These are phyloP conservation scores for Hirsutella minnesotensis DNA, from an alignment of 2,329 filamentous ascomycete genomes.

Conservation along the genomic window DNA sequence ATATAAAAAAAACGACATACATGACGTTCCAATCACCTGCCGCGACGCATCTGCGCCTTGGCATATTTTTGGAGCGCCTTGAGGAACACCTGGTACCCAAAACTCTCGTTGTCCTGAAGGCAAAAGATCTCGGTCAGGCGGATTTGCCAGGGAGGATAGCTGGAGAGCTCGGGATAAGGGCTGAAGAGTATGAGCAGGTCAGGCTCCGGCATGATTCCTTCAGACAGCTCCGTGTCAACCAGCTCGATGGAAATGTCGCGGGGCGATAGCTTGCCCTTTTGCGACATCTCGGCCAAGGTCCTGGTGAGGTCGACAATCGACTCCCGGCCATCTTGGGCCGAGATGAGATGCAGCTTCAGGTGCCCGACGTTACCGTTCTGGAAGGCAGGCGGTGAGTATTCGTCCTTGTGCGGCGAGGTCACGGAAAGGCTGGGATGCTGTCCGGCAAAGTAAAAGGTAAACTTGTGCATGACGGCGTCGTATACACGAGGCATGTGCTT, in stretches of 20 bases:
- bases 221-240: constrained; percentile 76
- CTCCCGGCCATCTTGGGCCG: constrained; percentile 77
- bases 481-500: constrained; percentile 79
- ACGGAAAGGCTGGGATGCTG: constrained; percentile 58
- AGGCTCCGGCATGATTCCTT: constrained; percentile 74
- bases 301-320: constrained; percentile 93
- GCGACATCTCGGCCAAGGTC: constrained; percentile 89
- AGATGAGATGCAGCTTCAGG: constrained; percentile 64
- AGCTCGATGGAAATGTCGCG: constrained; percentile 76
- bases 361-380: constrained; percentile 23
- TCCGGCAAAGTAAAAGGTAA: constrained; percentile 78
- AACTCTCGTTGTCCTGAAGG: constrained; percentile 62
- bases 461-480: constrained; percentile 63
- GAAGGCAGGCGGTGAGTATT: constrained; percentile 14
- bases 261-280: constrained; percentile 69
- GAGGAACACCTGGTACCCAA: constrained; percentile 91
- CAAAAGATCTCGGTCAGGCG: constrained; percentile 89
- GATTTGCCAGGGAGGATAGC: constrained; percentile 95
- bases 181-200: constrained; percentile 83
- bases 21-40: constrained; percentile 32
- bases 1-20: not conserved
- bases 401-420: constrained; percentile 30
- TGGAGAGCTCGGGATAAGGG: constrained; percentile 69
- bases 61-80: constrained; percentile 74
- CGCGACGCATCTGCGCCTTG: constrained; percentile 79